Evolutionary conservation across 352 stramenopile genomes (phyloP), one percentile per base, ranked within the genome.

Genomic region (Thalassiosira mediterranea): DNA sequence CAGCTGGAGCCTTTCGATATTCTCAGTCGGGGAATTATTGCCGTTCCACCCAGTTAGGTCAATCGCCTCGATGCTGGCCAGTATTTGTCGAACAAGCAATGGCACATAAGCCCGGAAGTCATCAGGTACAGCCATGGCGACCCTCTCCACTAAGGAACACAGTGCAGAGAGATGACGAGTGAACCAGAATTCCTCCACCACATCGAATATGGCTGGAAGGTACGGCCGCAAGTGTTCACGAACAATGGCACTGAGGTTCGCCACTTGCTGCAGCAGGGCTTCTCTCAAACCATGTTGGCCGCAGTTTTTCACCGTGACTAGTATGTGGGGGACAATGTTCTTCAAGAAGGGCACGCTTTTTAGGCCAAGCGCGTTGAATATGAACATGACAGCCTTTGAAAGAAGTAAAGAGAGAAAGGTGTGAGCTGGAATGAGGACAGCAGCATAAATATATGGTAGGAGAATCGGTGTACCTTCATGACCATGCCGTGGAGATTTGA

Each of bases 311-410:
- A 98, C 86, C n/a, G 98, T 96, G 19, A 92, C 79, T 46, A 99
- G 72, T 42, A 99, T 98, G 28, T 98, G 96, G 13, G 97, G 97
- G 26, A 99, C 89, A 72, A 99, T 98, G 34, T 96, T 95, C 63
- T 96, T 95, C 19, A 99, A 88, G 72, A 98, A 99, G 3, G 93
- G 94, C 38, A 98, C 95, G 67, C 95, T 98, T 63, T 96, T 93
- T 0, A 95, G 88, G 1, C 95, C 97, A 0, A 99, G 84, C 46
- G 92, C 96, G 72, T 98, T 97, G 89, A 99, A 99, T 62, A 99
- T 98, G 59, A 98, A 98, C 91, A 98, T 98, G 26, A 99, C 95
- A 17, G 97, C 96, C 73, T 76, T 49, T 58, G 21, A 67, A 23
- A 23, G 23, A 64, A 17, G 10, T 25, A 48, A 42, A 42, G 34